Percentiles rank a stretch among this genome's conserved stretches.
Evolutionary conservation across 257 asterid genomes (phyloP).

Genomic region (Hygrophila difformis): DNA sequence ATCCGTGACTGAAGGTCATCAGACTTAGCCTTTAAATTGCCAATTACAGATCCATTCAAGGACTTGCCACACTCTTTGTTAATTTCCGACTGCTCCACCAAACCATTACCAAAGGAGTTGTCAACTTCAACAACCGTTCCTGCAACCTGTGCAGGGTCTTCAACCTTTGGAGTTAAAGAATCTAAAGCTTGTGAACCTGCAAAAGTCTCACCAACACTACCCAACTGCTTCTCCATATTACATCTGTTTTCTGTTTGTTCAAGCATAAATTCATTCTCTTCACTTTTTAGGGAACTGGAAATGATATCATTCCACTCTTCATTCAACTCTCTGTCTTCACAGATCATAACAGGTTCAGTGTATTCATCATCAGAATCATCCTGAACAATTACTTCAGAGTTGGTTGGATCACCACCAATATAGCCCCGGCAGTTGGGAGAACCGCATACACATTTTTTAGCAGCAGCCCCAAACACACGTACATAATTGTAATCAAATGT

Average conservation of each 20-base stretch:
- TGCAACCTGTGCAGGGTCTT: slow-evolving; percentile 16
- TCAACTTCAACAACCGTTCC: slow-evolving; percentile 21
- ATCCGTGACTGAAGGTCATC: slow-evolving; percentile 25
- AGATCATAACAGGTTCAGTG: slow-evolving; percentile 57
- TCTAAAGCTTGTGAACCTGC: slow-evolving; percentile 24
- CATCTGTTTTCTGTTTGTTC: slow-evolving; percentile 18
- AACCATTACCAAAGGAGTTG: slow-evolving; percentile 17
- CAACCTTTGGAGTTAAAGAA: slow-evolving; percentile 18
- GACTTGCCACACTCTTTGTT: slow-evolving; percentile 23
- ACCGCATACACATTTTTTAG: slow-evolving; percentile 82
- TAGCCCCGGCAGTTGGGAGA: slow-evolving; percentile 78
- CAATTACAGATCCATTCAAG: slow-evolving; percentile 17
- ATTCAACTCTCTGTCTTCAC: slow-evolving; percentile 44
- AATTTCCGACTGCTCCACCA: slow-evolving; percentile 19
- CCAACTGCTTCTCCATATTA: slow-evolving; percentile 21
- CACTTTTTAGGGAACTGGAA: slow-evolving; percentile 21
- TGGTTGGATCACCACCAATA: slow-evolving; percentile 75
- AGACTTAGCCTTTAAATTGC: slow-evolving; percentile 23
- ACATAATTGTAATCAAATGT: slow-evolving; percentile 92
- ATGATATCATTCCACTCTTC: slow-evolving; percentile 30
- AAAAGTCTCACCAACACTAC: slow-evolving; percentile 10
- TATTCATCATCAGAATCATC: slow-evolving; percentile 71
- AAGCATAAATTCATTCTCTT: slow-evolving; percentile 21
- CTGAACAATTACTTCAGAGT: slow-evolving; percentile 62
- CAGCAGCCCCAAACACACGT: slow-evolving; percentile 94